Evolutionary conservation across 495 filamentous ascomycete genomes (phyloP).

Genomic region (Monascus purpureus): DNA sequence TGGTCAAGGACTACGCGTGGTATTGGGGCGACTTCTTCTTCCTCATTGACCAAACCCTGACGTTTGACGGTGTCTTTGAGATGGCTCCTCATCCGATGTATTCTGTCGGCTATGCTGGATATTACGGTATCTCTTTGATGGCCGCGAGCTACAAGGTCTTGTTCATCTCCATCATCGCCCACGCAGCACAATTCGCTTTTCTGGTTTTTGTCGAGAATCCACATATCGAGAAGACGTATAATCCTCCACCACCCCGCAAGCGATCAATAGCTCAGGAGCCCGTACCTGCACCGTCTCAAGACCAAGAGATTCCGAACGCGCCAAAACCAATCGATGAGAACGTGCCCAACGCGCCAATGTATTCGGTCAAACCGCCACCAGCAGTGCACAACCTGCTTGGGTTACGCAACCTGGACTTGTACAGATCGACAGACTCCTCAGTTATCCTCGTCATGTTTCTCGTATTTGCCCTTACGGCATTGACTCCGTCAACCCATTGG

Average conservation of each 20-base stretch:
- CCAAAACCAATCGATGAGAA: constrained; percentile 25
- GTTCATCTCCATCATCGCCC: constrained; percentile 89
- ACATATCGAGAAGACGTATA: constrained; percentile 97
- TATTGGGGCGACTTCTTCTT: constrained; percentile 99
- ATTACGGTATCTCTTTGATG: constrained; percentile 98
- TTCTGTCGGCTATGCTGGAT: constrained; percentile 93
- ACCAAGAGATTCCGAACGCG: constrained; percentile 20
- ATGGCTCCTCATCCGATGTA: constrained; percentile 99
- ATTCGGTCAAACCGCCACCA: constrained; percentile 36
- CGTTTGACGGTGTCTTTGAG: constrained; percentile 97
- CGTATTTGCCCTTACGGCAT: constrained; percentile 51
- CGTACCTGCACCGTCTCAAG: constrained; percentile 18
- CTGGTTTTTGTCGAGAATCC: constrained; percentile 83
- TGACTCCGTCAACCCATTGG: constrained; percentile 62
- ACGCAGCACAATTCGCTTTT: constrained; percentile 90
- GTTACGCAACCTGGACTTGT: constrained; percentile 69
- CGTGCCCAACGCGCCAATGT: constrained; percentile 21
- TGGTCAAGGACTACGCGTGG: constrained; percentile 99
- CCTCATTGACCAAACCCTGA: constrained; percentile 92
- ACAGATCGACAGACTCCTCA: constrained; percentile 71
- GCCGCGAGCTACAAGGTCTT: constrained; percentile 94
- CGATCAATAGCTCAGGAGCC: constrained; percentile 28
- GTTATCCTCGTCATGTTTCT: constrained; percentile 62
- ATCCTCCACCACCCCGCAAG: constrained; percentile 67
- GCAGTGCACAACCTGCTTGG: constrained; percentile 72